phyloP scores from a whole-genome alignment of 495 filamentous ascomycete genomes.

The Penicillium lividum region DNA sequence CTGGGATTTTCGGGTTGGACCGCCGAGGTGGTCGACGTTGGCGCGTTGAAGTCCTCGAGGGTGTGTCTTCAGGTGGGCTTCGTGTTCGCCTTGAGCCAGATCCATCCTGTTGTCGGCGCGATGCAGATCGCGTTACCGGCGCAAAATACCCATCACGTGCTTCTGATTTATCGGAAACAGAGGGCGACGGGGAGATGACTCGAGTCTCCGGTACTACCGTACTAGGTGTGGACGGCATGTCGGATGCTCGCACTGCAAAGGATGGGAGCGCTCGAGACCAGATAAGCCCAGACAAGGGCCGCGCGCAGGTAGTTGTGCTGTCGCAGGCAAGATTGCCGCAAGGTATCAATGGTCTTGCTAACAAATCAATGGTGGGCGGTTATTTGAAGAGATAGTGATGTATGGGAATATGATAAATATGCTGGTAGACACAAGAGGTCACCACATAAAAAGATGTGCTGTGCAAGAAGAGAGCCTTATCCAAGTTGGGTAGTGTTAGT shows the following conservation, averaged over 20 bases:
- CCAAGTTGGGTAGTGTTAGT: conserved; percentile 24
- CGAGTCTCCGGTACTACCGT: conserved; percentile 63
- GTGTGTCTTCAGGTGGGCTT: conserved; percentile 22
- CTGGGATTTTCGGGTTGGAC: conserved; percentile 47
- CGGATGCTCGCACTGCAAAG: conserved; percentile 40
- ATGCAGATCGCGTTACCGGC: conserved; percentile 65
- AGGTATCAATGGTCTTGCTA: conserved; percentile 18
- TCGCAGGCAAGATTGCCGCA: conserved; percentile 31
- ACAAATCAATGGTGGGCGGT: conserved; percentile 32
- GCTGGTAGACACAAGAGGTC: conserved; percentile 1
- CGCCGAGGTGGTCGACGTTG: conserved; percentile 44
- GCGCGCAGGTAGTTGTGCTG: conserved; percentile 29
- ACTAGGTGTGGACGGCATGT: conserved; percentile 48
- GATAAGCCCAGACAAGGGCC: conserved; percentile 55
- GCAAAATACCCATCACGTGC: conserved; percentile 56
- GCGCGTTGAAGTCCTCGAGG: conserved; percentile 23
- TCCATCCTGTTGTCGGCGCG: conserved; percentile 48
- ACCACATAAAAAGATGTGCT: conserved; percentile 14
- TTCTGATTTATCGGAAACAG: conserved; percentile 56
- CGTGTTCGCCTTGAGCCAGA: conserved; percentile 26
- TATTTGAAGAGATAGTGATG: conserved; percentile 7
- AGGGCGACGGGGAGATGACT: conserved; percentile 70
- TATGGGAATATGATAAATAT: conserved; percentile 3
- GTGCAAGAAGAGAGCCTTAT: conserved; percentile 9
- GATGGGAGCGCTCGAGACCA: conserved; percentile 45